Evolutionary conservation across 768 basidiomycete genomes (phyloP).

Genomic region (Amanita rubescens): DNA sequence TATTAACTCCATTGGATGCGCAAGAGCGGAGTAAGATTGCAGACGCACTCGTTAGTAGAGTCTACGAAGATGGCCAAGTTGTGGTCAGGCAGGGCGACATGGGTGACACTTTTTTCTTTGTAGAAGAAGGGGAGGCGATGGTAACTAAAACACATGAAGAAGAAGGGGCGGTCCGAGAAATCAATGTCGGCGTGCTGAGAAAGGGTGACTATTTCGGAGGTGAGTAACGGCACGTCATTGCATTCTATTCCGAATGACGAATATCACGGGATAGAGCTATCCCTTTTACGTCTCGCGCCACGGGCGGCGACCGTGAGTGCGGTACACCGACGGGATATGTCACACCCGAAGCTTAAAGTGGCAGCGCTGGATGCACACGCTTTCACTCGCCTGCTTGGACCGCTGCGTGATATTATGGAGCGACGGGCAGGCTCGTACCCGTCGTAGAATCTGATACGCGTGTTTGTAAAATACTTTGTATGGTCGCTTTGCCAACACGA

Average conservation of each 20-base stretch:
- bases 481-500: not conserved
- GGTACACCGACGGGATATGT: slow-evolving; percentile 38
- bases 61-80: slow-evolving; percentile 76
- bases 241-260: not conserved
- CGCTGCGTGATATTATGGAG: slow-evolving; percentile 89
- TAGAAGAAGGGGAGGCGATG: slow-evolving; percentile 88
- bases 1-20: slow-evolving; percentile 79
- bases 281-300: slow-evolving; percentile 79
- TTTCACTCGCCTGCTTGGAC: slow-evolving; percentile 90
- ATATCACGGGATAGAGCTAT: slow-evolving; percentile 57
- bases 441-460: slow-evolving; percentile 32
- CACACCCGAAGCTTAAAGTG: slow-evolving; percentile 72
- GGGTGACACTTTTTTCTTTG: slow-evolving; percentile 96
- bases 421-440: slow-evolving; percentile 73
- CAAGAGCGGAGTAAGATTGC: slow-evolving; percentile 96
- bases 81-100: slow-evolving; percentile 92
- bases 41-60: slow-evolving; percentile 82
- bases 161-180: slow-evolving; percentile 51
- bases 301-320: slow-evolving; percentile 97
- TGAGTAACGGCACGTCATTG: slow-evolving; percentile 26
- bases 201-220: slow-evolving; percentile 99
- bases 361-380: slow-evolving; percentile 90
- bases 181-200: slow-evolving; percentile 65
- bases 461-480: slow-evolving; percentile 7
- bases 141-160: slow-evolving; percentile 73